Percentiles rank a stretch among this genome's conserved stretches.
Evolutionary conservation across 2,329 filamentous ascomycete species (phyloP).

Genomic region (Microcera coccophila): DNA sequence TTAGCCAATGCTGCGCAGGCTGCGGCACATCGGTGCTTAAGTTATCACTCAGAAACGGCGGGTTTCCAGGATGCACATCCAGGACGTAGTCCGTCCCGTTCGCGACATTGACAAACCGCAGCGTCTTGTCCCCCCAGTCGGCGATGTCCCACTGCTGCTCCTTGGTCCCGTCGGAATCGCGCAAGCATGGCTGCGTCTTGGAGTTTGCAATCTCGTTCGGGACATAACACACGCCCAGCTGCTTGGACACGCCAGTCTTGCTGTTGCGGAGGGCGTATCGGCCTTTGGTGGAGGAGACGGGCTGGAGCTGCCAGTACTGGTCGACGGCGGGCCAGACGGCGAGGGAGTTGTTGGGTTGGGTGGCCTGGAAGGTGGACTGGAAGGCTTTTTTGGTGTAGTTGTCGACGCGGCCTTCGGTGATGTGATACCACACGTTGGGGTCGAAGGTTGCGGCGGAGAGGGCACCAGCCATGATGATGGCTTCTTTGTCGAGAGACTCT

Average conservation of each 20-base stretch:
- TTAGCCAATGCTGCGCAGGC: slow-evolving; percentile 33
- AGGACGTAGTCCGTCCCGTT: slow-evolving; percentile 33
- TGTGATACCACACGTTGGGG: slow-evolving; percentile 34
- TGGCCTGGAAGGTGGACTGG: slow-evolving; percentile 17
- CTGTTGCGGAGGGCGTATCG: slow-evolving; percentile 32
- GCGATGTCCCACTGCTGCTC: slow-evolving; percentile 34
- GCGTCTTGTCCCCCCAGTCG: slow-evolving; percentile 28
- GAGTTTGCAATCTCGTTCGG: slow-evolving; percentile 20
- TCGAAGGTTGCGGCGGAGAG: slow-evolving; percentile 28
- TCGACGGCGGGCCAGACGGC: slow-evolving; percentile 15
- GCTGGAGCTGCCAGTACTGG: slow-evolving; percentile 30
- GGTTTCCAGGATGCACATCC: slow-evolving; percentile 31
- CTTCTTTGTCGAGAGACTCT: too few species aligned
- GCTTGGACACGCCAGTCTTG: slow-evolving; percentile 24
- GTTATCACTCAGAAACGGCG: slow-evolving; percentile 30
- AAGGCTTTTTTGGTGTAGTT: slow-evolving; percentile 20
- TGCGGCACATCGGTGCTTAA: slow-evolving; percentile 22
- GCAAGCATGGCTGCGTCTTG: slow-evolving; percentile 30
- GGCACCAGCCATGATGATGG: not conserved
- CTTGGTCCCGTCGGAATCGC: slow-evolving; percentile 20
- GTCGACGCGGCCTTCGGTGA: slow-evolving; percentile 36
- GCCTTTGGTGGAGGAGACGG: slow-evolving; percentile 22
- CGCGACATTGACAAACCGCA: slow-evolving; percentile 28
- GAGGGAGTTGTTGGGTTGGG: slow-evolving; percentile 14
- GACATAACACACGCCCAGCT: slow-evolving; percentile 30